phyloP scores from a whole-genome alignment of 1,139 yeast species.

The Lodderomyces metapsilosis region DNA sequence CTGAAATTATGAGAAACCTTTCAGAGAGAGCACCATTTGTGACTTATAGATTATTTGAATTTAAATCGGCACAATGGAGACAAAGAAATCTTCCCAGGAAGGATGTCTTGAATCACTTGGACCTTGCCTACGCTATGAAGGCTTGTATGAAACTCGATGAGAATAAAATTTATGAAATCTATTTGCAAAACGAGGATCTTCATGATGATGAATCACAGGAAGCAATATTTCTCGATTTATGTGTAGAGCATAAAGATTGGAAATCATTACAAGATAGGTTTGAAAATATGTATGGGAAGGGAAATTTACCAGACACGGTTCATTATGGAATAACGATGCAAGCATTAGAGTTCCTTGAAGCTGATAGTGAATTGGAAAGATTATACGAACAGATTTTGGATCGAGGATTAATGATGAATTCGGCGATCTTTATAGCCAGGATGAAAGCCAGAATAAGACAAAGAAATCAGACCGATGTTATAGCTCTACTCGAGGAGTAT shows the following conservation, averaged over 20 bases:
- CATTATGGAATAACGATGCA: slow-evolving; percentile 68
- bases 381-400: slow-evolving; percentile 48
- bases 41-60: slow-evolving; percentile 12
- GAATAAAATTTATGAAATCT: slow-evolving; percentile 25
- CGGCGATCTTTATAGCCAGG: slow-evolving; percentile 47
- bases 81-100: background rate
- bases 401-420: slow-evolving; percentile 49
- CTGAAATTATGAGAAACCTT: slow-evolving; percentile 10
- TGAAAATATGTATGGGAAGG: slow-evolving; percentile 58
- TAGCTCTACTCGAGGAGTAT: slow-evolving; percentile 20
- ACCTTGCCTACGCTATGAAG: slow-evolving; percentile 31
- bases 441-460: slow-evolving; percentile 45
- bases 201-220: slow-evolving; percentile 34
- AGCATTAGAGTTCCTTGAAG: slow-evolving; percentile 60
- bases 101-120: slow-evolving; percentile 16
- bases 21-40: slow-evolving; percentile 8
- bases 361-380: slow-evolving; percentile 49
- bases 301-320: slow-evolving; percentile 51
- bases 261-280: slow-evolving; percentile 57
- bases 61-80: slow-evolving; percentile 18
- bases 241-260: slow-evolving; percentile 60
- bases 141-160: slow-evolving; percentile 25
- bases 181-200: slow-evolving; percentile 22
- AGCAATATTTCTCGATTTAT: slow-evolving; percentile 44
- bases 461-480: slow-evolving; percentile 46